phyloP scores from a whole-genome alignment of 2,329 filamentous ascomycete species.

The Claviceps humidiphila region DNA sequence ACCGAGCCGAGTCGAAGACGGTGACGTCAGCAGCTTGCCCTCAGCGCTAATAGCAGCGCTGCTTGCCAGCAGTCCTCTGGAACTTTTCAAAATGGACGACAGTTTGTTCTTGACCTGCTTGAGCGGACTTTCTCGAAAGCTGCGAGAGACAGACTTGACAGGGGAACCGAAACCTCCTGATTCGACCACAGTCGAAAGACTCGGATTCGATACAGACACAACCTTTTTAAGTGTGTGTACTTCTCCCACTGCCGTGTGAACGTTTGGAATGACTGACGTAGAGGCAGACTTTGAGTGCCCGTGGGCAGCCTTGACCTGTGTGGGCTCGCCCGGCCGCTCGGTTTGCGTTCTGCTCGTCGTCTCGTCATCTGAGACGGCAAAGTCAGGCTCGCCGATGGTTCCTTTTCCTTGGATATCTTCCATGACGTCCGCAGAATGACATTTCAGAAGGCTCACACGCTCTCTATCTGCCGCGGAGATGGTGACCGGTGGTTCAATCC shows the following conservation, averaged over 20 bases:
- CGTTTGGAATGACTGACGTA: constrained; percentile 37
- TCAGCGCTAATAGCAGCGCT: constrained; percentile 53
- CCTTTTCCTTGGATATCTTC: constrained; percentile 38
- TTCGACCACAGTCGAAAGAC: constrained; percentile 35
- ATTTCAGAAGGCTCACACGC: constrained; percentile 44
- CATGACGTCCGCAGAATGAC: constrained; percentile 47
- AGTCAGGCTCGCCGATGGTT: constrained; percentile 32
- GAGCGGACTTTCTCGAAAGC: constrained; percentile 59
- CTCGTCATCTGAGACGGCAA: constrained; percentile 6
- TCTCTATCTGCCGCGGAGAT: constrained; percentile 16
- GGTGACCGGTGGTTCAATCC: constrained; percentile 41
- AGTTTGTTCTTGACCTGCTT: constrained; percentile 89
- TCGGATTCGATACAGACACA: constrained; percentile 45
- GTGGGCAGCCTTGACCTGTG: constrained; percentile 5
- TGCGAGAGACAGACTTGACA: constrained; percentile 42
- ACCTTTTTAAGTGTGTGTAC: constrained; percentile 39
- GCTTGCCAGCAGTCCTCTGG: constrained; percentile 73
- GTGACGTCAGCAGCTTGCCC: constrained; percentile 44
- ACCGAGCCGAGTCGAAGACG: constrained; percentile 34
- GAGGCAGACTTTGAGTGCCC: constrained; percentile 25
- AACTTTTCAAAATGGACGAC: constrained; percentile 79
- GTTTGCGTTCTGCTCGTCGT: neutral
- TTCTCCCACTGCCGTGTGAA: constrained; percentile 9
- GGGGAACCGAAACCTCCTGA: constrained; percentile 30
- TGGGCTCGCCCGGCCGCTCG: neutral